Base-by-base conservation (phyloP, 305 asterid genomes). In the Ajuga reptans region DNA sequence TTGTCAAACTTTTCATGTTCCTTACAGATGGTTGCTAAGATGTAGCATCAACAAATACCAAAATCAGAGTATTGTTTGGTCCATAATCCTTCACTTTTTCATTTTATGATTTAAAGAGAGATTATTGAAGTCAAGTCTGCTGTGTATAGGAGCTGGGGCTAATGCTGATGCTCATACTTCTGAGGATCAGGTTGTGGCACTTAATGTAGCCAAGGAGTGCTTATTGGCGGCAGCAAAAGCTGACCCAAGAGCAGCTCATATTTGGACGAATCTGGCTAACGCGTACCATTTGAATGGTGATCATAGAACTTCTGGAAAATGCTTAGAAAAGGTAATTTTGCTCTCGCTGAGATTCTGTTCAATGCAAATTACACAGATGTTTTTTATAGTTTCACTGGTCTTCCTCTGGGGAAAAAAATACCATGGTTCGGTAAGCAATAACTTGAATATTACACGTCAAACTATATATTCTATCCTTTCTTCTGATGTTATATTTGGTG, bases 231-330 rank as follows among this genome's bases (percentile, higher is more conserved):
- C 95, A 62, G 82, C 72, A 56, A 87, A 87, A 84, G 76, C 89
- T 64, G 97, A 90, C 68, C 93, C 97, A 24, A 87, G 82, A 79
- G 89, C 87, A 41, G 87, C 94, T 71, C 98, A 90, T 87, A 78
- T 90, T 33, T 93, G 98, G 98, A 78, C 86, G 14, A 93, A 87
- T 82, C 80, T 93, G 71, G 96, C 98, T 72, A 90, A 85, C 80
- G 96, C 98, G 60, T 89, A 82, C 86, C 65, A 74, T 82, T 85
- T 93, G 87, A 72, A 76, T 52, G 96, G 97, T 79, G 96, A 93
- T 79, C 91, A 86, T 68, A 81, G 78, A 80, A 83, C 83, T 69
- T 85, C 96, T 51, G 88, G 87, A 72, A 90, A 90, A 82, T 93
- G 98, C 85, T 79, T 93, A 79, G 98, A 90, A 58, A 90, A 85